phyloP scores from a whole-genome alignment of 257 asterid species.

The Nicotiana obtusifolia region DNA sequence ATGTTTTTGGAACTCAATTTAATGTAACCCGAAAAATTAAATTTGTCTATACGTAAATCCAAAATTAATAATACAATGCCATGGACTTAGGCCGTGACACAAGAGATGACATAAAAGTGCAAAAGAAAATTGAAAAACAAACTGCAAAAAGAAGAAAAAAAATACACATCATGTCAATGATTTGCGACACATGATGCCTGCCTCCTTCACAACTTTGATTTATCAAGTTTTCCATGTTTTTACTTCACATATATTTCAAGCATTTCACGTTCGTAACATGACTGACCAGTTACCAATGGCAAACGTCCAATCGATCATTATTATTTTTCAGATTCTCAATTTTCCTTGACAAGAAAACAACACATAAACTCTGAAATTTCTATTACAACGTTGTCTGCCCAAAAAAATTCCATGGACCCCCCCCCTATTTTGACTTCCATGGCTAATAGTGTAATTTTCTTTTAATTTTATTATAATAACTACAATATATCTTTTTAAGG shows the following conservation, averaged over 20 bases:
- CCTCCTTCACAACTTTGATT: neutral
- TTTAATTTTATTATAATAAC: too few species aligned
- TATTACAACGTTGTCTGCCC: slow-evolving; percentile 2
- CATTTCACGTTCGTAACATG: slow-evolving; percentile 32
- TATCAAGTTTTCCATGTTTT: neutral
- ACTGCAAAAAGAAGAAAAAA: too few species aligned
- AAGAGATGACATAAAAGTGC: neutral
- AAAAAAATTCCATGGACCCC: slow-evolving; percentile 10
- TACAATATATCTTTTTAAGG: too few species aligned
- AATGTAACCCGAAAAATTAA: fast-evolving
- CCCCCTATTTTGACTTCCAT: neutral
- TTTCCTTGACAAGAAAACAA: neutral
- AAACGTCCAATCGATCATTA: too few species aligned
- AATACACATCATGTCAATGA: neutral
- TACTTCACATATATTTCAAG: slow-evolving; percentile 14
- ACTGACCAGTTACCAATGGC: slow-evolving; percentile 21
- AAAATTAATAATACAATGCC: too few species aligned
- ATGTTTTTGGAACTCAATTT: fast-evolving
- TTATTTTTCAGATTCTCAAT: neutral
- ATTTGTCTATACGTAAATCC: too few species aligned
- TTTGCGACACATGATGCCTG: neutral
- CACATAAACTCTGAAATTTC: neutral
- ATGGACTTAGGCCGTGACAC: too few species aligned
- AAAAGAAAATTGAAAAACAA: too few species aligned
- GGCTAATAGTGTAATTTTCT: neutral